phyloP scores from a whole-genome alignment of 1,284 basidiomycete species.

The Malassezia vespertilionis region DNA sequence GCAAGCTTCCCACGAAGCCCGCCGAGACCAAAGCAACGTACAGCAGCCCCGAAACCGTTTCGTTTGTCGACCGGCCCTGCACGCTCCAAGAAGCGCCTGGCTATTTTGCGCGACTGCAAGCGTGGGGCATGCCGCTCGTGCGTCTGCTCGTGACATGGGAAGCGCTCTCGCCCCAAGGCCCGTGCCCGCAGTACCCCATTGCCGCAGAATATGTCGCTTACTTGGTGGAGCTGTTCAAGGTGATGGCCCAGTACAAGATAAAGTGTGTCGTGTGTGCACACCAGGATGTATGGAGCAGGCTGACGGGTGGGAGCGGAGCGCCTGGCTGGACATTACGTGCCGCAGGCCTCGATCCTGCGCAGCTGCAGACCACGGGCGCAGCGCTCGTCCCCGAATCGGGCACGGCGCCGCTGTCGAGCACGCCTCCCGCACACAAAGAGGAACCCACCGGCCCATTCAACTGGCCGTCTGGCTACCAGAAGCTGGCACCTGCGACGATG shows the following conservation, averaged over 20 bases:
- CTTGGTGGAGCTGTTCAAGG: slow-evolving; percentile 59
- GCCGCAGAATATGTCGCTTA: slow-evolving; percentile 75
- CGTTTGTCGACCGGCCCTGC: slow-evolving; percentile 15
- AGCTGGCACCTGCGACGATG: slow-evolving; percentile 48
- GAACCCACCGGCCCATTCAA: slow-evolving; percentile 39
- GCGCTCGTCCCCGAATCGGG: slow-evolving; percentile 33
- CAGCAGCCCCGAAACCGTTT: slow-evolving; percentile 23
- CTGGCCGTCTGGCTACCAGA: slow-evolving; percentile 46
- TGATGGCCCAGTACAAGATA: slow-evolving; percentile 71
- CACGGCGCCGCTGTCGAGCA: slow-evolving; percentile 2
- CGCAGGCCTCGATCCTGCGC: slow-evolving; percentile 28
- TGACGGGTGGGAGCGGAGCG: slow-evolving; percentile 62
- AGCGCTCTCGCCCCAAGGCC: slow-evolving; percentile 72
- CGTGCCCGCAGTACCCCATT: slow-evolving; percentile 51
- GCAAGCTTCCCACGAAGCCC: slow-evolving; percentile 35
- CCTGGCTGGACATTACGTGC: slow-evolving; percentile 56
- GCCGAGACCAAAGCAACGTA: slow-evolving; percentile 18
- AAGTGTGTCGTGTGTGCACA: slow-evolving; percentile 61
- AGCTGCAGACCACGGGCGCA: slow-evolving; percentile 30
- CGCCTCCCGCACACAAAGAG: slow-evolving; percentile 7
- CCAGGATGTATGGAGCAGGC: slow-evolving; percentile 76
- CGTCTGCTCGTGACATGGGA: slow-evolving; percentile 85
- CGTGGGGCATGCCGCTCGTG: slow-evolving; percentile 49
- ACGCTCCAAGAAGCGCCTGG: slow-evolving; percentile 24
- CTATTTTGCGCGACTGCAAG: slow-evolving; percentile 41